Percentiles rank a stretch among this genome's conserved stretches.
Conservation (phyloP, 768 basidiomycete species). For the Boletus eberwhitei region DNA sequence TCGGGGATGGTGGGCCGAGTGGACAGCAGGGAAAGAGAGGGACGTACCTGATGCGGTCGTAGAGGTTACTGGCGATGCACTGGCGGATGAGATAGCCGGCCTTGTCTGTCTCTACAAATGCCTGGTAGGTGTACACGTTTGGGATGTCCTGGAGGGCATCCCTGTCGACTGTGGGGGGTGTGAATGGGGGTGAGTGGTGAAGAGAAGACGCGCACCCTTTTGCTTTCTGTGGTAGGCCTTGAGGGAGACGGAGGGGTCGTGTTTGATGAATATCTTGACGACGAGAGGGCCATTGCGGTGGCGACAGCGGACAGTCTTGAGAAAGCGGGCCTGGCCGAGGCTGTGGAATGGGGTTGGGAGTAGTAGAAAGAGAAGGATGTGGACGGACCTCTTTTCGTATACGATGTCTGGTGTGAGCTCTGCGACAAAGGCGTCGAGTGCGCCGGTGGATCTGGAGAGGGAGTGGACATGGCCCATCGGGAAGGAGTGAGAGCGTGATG, state of each 20-base stretch:
- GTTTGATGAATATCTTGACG: constrained; percentile 94
- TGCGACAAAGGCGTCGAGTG: constrained; percentile 86
- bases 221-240: constrained; percentile 70
- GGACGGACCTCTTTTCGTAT: constrained; percentile 84
- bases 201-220: constrained; percentile 50
- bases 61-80: constrained; percentile 91
- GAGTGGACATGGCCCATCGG: constrained; percentile 77
- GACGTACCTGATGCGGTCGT: constrained; percentile 94
- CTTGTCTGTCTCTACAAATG: constrained; percentile 91
- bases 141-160: constrained; percentile 81
- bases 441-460: constrained; percentile 69
- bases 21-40: not conserved
- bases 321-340: constrained; percentile 32
- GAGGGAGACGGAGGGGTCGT: constrained; percentile 80
- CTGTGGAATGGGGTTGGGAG: not conserved
- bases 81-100: constrained; percentile 94
- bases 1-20: not conserved
- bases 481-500: not conserved
- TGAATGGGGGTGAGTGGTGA: not conserved
- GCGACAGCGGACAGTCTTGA: constrained; percentile 86
- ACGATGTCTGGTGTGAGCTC: constrained; percentile 85
- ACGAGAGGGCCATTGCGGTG: constrained; percentile 82
- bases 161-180: constrained; percentile 61
- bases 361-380: not conserved
- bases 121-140: constrained; percentile 86